Conservation (phyloP, 2,329 filamentous ascomycete genomes). For the Elsinoe ampelina region DNA sequence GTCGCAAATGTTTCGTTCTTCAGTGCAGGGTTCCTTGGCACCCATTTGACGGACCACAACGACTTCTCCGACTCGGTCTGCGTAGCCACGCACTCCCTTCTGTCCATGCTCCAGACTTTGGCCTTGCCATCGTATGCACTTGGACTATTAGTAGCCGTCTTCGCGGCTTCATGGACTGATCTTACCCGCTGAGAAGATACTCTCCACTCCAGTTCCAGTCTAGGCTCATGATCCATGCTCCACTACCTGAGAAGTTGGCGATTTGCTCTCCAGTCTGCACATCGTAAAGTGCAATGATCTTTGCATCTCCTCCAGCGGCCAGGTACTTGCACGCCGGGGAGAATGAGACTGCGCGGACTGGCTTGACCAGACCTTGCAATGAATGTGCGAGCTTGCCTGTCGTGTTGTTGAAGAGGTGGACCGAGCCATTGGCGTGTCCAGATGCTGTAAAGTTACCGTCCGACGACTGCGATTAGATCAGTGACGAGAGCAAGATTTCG, state of each 20-base stretch:
- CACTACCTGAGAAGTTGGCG: slow-evolving; percentile 69
- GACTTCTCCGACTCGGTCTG: slow-evolving; percentile 82
- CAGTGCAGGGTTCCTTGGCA: slow-evolving; percentile 54
- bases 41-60: slow-evolving; percentile 76
- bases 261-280: slow-evolving; percentile 87
- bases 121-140: slow-evolving; percentile 83
- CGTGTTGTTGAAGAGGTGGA: slow-evolving; percentile 94
- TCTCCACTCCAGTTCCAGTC: slow-evolving; percentile 94
- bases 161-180: background rate
- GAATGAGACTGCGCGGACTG: slow-evolving; percentile 77
- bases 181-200: slow-evolving; percentile 71
- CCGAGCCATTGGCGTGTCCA: slow-evolving; percentile 81
- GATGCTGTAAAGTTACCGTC: slow-evolving; percentile 83
- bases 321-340: slow-evolving; percentile 76
- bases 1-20: slow-evolving; percentile 65
- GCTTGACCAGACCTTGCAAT: slow-evolving; percentile 78
- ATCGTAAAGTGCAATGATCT: slow-evolving; percentile 85
- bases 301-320: slow-evolving; percentile 81
- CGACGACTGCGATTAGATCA: slow-evolving; percentile 37
- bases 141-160: background rate
- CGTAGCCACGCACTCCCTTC: slow-evolving; percentile 76
- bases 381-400: slow-evolving; percentile 78
- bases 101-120: slow-evolving; percentile 90
- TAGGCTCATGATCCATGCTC: slow-evolving; percentile 79
- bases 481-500: background rate